Percentiles rank a stretch among this genome's conserved stretches.
phyloP scores from a whole-genome alignment of 2,329 filamentous ascomycete species.

The Didymella pinodella region DNA sequence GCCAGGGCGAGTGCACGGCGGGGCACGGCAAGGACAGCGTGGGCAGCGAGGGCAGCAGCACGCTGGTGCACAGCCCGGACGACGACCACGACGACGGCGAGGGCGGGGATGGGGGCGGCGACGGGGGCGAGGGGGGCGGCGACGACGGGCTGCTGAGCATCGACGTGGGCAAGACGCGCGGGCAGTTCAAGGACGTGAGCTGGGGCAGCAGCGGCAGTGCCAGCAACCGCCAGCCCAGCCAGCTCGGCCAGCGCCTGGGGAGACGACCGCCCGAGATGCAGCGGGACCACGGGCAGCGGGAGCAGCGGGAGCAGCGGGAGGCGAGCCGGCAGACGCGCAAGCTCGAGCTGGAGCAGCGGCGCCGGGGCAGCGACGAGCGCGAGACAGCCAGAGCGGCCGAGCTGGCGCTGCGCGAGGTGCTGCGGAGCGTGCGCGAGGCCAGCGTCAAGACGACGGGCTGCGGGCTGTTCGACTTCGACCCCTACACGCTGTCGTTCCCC shows the following conservation, averaged over 20 bases:
- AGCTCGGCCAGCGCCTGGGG: constrained; percentile 54
- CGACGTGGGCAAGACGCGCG: constrained; percentile 43
- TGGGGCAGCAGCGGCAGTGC: constrained; percentile 88
- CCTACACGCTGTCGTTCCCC: constrained; percentile 84
- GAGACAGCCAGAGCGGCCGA: constrained; percentile 87
- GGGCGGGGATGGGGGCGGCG: no score
- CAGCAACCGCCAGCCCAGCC: constrained; percentile 73
- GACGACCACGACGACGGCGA: background rate
- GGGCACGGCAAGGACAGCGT: constrained; percentile 33
- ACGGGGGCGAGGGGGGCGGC: no score
- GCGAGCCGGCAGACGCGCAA: constrained; percentile 55
- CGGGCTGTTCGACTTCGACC: constrained; percentile 78
- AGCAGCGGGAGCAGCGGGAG: constrained; percentile 38
- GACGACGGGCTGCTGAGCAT: constrained; percentile 27
- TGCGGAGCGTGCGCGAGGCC: constrained; percentile 82
- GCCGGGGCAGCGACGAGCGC: constrained; percentile 65
- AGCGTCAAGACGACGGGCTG: constrained; percentile 52
- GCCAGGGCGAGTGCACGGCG: constrained; percentile 35
- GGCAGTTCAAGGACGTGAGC: constrained; percentile 66
- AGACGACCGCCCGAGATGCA: constrained; percentile 56
- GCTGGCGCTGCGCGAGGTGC: constrained; percentile 81
- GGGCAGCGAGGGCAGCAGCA: constrained; percentile 38
- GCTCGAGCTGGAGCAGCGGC: constrained; percentile 67
- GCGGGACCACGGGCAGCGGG: constrained; percentile 39
- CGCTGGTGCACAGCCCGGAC: constrained; percentile 37